Evolutionary conservation across 139 green algal species (phyloP).

Genomic region (Pseudopediastrum boryanum): DNA sequence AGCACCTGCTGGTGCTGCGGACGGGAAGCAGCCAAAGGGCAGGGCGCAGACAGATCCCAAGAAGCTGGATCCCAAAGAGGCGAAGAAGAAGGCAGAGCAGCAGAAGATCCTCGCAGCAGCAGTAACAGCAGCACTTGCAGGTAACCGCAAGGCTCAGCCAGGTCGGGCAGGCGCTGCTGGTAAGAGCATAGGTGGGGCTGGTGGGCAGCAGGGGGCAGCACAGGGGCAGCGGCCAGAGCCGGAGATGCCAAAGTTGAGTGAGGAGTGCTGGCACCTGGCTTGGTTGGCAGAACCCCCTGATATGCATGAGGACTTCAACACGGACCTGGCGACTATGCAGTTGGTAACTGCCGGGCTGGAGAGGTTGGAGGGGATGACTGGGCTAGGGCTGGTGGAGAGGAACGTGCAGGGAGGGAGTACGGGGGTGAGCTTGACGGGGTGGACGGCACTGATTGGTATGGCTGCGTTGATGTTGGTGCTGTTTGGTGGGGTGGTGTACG

Average conservation of each 20-base stretch:
- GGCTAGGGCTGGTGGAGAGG: conserved; percentile 33
- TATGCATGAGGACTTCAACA: conserved; percentile 49
- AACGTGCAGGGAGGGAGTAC: conserved; percentile 23
- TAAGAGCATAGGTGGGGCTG: neutral
- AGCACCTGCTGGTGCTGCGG: conserved; percentile 15
- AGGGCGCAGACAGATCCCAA: neutral
- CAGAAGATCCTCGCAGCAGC: neutral
- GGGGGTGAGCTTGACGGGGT: conserved; percentile 76
- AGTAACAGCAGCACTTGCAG: neutral
- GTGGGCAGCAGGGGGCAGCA: neutral
- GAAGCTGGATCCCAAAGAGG: too few species aligned
- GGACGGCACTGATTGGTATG: conserved; percentile 60
- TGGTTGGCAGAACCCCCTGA: conserved; percentile 61
- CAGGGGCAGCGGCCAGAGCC: neutral
- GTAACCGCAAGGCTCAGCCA: neutral
- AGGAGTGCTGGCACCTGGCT: conserved; percentile 52
- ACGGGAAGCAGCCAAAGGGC: conserved; percentile 2
- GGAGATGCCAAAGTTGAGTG: conserved; percentile 24
- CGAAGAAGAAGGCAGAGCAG: neutral
- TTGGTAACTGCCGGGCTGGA: neutral
- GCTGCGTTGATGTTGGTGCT: conserved; percentile 60
- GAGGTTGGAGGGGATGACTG: conserved; percentile 46
- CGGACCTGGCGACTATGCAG: conserved; percentile 34
- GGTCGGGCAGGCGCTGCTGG: neutral
- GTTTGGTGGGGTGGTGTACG: conserved; percentile 23